A percentile compares a stretch with the other conserved stretches of the same genome.
phyloP scores from a whole-genome alignment of 805 yeast species.

The Ogataea thermomethanolica region DNA sequence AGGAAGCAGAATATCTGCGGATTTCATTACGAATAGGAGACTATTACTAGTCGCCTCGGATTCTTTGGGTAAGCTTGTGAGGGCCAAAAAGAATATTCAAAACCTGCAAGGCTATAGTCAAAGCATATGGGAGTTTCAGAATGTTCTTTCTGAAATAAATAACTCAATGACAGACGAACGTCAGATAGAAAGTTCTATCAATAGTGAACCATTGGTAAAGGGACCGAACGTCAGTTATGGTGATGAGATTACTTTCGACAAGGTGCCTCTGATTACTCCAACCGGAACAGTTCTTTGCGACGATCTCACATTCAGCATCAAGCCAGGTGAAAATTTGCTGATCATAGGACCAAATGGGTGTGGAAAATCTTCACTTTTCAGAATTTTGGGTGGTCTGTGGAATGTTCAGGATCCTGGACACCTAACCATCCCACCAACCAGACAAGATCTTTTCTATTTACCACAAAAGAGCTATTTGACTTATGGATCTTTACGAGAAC shows the following conservation, averaged over 20 bases:
- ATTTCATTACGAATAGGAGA: slow-evolving; percentile 84
- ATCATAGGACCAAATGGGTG: slow-evolving; percentile 97
- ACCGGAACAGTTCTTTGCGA: slow-evolving; percentile 69
- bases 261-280: slow-evolving; percentile 84
- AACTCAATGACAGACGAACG: slow-evolving; percentile 24
- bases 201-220: slow-evolving; percentile 25
- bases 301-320: slow-evolving; percentile 64
- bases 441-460: slow-evolving; percentile 73
- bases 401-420: slow-evolving; percentile 59
- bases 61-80: slow-evolving; percentile 82
- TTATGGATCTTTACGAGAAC: slow-evolving; percentile 77
- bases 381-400: slow-evolving; percentile 93
- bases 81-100: slow-evolving; percentile 78
- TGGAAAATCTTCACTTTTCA: slow-evolving; percentile 88
- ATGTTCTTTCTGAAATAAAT: slow-evolving; percentile 52
- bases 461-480: slow-evolving; percentile 92
- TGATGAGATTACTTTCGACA: slow-evolving; percentile 64
- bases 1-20: slow-evolving; percentile 54
- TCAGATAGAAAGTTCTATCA: slow-evolving; percentile 13
- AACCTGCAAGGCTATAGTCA: slow-evolving; percentile 80
- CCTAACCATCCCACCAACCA: slow-evolving; percentile 60
- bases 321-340: slow-evolving; percentile 78
- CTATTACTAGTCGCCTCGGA: slow-evolving; percentile 80
- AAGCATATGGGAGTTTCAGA: slow-evolving; percentile 68
- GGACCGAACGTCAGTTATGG: slow-evolving; percentile 41